A percentile compares a stretch with the other conserved stretches of the same genome.
phyloP scores from a whole-genome alignment of 441 rosid genomes.

The Croton setiger region DNA sequence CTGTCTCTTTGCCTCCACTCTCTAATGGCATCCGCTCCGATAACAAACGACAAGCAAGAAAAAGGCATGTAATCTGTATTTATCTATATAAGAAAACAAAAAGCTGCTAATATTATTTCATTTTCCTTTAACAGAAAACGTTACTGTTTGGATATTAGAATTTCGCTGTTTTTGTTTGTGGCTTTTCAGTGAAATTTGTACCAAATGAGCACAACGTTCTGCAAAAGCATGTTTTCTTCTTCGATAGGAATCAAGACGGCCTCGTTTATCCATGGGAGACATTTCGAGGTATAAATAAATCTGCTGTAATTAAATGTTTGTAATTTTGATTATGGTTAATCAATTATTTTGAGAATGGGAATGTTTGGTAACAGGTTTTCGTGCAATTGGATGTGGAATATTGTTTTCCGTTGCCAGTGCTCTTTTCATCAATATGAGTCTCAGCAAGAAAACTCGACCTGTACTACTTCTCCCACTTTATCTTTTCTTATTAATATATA shows the following conservation, averaged over 20 bases:
- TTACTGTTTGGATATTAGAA: too few relatives aligned
- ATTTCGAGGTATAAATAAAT: constrained; percentile 42
- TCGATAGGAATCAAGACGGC: constrained; percentile 78
- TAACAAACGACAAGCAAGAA: constrained; percentile 9
- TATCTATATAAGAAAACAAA: too few relatives aligned
- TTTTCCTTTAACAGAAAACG: too few relatives aligned
- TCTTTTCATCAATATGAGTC: constrained; percentile 50
- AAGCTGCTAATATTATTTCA: too few relatives aligned
- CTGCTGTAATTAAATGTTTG: too few relatives aligned
- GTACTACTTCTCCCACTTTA: constrained; percentile 29
- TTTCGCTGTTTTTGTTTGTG: background rate
- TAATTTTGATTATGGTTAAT: too few relatives aligned
- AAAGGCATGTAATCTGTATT: background rate
- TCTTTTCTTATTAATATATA: background rate
- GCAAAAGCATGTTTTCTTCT: constrained; percentile 78
- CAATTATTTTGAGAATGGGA: background rate
- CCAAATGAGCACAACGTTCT: constrained; percentile 48
- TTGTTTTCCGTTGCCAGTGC: constrained; percentile 42
- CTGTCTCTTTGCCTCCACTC: background rate
- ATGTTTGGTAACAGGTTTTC: constrained; percentile 44
- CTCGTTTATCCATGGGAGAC: constrained; percentile 83
- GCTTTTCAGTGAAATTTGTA: constrained; percentile 24
- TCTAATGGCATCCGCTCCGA: background rate
- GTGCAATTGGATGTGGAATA: constrained; percentile 70
- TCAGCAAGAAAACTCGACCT: constrained; percentile 77